Evolutionary conservation across 164 flowering plant species (phyloP), one percentile per base, ranked within the genome.

Genomic region (Warburgia ugandensis): DNA sequence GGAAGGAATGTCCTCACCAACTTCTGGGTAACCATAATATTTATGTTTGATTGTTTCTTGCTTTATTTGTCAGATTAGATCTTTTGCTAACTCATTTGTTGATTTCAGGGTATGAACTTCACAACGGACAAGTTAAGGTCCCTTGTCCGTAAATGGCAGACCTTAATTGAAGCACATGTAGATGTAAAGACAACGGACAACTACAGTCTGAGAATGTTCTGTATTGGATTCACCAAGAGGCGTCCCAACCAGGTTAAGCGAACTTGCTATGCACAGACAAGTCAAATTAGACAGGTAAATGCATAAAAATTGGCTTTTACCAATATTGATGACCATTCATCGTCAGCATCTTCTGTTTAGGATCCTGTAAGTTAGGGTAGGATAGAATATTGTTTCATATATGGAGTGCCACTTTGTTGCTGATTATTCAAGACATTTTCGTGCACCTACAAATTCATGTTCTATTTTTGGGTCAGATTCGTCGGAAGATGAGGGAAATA

Each of bases 51-150:
- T n/a, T n/a, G n/a, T n/a, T n/a, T n/a, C n/a, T n/a, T n/a, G n/a
- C n/a, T n/a, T n/a, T n/a, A n/a, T n/a, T n/a, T n/a, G n/a, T n/a
- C n/a, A n/a, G n/a, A n/a, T n/a, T n/a, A n/a, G n/a, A n/a, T n/a
- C n/a, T n/a, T n/a, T n/a, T n/a, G n/a, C 13, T 0, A 20, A 13
- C 42, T 4, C 14, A 7, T 3, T 39, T 6, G 6, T 39, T 13
- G 14, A 39, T 12, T 55, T 25, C 57, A 79, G 94, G 95, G 95
- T 0, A 86, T 86, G 95, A 64, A 83, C 48, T 86, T 86, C 48
- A 86, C 95, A 0, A 86, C 91, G 3, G 90, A 85, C 65, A 85
- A 86, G 70, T 48, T 86, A 64, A 83, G 91, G 66, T 85, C 95
- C 0, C 62, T 83, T 55, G 91, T 83, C 10, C 65, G 78, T 28